These are phyloP conservation scores for Rhododendron griersonianum DNA, from an alignment of 148 eudicot genomes.

Conservation along the genomic window DNA sequence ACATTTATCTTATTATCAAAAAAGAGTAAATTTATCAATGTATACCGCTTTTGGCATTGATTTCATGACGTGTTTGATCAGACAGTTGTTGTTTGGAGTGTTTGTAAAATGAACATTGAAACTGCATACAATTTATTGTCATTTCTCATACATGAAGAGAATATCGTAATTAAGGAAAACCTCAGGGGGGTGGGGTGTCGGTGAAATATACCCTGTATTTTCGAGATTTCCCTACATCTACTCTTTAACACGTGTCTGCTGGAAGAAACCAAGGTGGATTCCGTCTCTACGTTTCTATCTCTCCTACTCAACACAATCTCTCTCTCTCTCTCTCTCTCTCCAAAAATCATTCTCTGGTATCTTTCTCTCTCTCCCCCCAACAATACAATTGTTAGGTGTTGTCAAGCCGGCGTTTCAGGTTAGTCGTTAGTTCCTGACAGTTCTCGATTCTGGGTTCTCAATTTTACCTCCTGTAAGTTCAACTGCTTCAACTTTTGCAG, in stretches of 20 bases:
- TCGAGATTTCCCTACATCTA: background rate
- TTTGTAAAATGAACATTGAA: too few species aligned
- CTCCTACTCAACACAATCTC: background rate
- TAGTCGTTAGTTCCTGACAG: background rate
- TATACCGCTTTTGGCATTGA: background rate
- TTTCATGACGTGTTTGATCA: too few species aligned
- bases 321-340: background rate
- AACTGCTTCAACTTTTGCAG: background rate
- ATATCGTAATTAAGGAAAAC: too few species aligned
- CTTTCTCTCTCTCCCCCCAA: background rate
- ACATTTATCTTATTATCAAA: too few species aligned
- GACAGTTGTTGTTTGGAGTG: background rate
- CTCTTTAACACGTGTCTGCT: conserved; percentile 12
- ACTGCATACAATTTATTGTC: background rate
- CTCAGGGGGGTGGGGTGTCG: background rate
- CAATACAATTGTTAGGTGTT: background rate
- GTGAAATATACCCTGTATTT: background rate
- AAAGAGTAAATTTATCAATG: background rate
- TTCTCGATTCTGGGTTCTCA: conserved; percentile 8
- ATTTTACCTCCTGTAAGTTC: background rate
- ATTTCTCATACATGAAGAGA: background rate
- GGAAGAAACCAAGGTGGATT: background rate
- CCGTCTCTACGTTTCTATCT: background rate
- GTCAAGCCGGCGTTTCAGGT: background rate
- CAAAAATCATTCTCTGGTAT: background rate